Conservation (phyloP, 805 yeast genomes). For the Groenewaldozyma tartarivorans region DNA sequence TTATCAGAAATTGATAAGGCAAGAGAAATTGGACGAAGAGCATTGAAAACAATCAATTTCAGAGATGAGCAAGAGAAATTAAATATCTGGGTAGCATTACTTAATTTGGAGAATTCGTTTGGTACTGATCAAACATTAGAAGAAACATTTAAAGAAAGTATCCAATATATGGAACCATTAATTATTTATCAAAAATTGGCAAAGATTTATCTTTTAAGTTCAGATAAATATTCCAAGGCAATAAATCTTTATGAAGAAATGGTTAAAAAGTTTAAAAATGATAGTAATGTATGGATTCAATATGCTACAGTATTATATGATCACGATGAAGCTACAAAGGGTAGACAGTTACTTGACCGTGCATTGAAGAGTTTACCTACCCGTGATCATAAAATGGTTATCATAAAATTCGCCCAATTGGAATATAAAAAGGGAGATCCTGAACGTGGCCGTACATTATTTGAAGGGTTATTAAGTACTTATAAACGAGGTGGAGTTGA, state of each 20-base stretch:
- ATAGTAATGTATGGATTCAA: constrained; percentile 68
- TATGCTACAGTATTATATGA: constrained; percentile 69
- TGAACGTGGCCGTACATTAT: constrained; percentile 89
- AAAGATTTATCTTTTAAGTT: constrained; percentile 46
- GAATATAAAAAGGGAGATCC: constrained; percentile 83
- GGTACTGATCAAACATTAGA: constrained; percentile 80
- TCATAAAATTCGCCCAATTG: constrained; percentile 78
- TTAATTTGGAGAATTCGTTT: constrained; percentile 88
- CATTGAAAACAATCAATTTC: constrained; percentile 78
- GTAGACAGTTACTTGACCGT: constrained; percentile 63
- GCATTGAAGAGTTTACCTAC: constrained; percentile 66
- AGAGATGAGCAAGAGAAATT: constrained; percentile 89
- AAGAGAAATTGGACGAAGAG: constrained; percentile 86
- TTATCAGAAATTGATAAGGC: constrained; percentile 91
- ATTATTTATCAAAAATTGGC: constrained; percentile 73
- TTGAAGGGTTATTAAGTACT: constrained; percentile 84
- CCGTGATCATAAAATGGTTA: constrained; percentile 42
- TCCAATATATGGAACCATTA: constrained; percentile 85
- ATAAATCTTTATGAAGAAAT: constrained; percentile 53
- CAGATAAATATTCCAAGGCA: constrained; percentile 66
- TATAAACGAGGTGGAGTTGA: constrained; percentile 80
- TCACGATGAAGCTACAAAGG: constrained; percentile 35
- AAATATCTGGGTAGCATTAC: constrained; percentile 91
- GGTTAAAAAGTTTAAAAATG: constrained; percentile 63
- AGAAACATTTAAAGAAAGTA: constrained; percentile 70